phyloP scores from a whole-genome alignment of 495 filamentous ascomycete species.

The Melanomma pulvis-pyrius region DNA sequence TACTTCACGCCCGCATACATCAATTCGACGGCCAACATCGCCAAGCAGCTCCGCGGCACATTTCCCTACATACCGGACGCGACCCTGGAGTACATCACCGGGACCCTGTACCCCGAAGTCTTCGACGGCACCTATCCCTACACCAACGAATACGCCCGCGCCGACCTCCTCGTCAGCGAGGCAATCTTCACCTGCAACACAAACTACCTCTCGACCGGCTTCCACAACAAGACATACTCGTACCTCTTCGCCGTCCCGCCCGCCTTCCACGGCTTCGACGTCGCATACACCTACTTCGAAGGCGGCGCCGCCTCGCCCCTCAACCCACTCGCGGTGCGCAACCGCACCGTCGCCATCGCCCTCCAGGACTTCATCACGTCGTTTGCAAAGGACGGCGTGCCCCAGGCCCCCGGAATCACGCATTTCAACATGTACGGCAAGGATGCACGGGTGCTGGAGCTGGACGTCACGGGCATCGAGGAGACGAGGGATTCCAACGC shows the following conservation, averaged over 20 bases:
- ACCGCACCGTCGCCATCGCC: slow-evolving; percentile 52
- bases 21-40: slow-evolving; percentile 36
- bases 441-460: slow-evolving; percentile 46
- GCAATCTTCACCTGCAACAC: slow-evolving; percentile 52
- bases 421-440: slow-evolving; percentile 43
- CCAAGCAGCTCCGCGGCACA: background rate
- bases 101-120: slow-evolving; percentile 49
- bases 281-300: slow-evolving; percentile 54
- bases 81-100: slow-evolving; percentile 43
- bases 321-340: slow-evolving; percentile 41
- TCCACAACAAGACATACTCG: slow-evolving; percentile 56
- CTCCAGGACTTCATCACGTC: slow-evolving; percentile 64
- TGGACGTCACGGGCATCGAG: slow-evolving; percentile 50
- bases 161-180: slow-evolving; percentile 46
- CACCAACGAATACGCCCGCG: slow-evolving; percentile 30
- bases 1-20: slow-evolving; percentile 51
- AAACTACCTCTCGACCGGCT: slow-evolving; percentile 50
- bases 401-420: slow-evolving; percentile 49
- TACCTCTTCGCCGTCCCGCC: slow-evolving; percentile 67
- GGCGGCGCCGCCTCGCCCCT: slow-evolving; percentile 18
- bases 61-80: slow-evolving; percentile 20
- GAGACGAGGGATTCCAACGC: slow-evolving; percentile 50
- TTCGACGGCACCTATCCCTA: slow-evolving; percentile 28
- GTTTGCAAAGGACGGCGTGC: slow-evolving; percentile 56
- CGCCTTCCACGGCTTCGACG: slow-evolving; percentile 56